A percentile compares a stretch with the other conserved stretches of the same genome.
Evolutionary conservation across 2,329 filamentous ascomycete species (phyloP).

Genomic region (Escovopsis sp.): DNA sequence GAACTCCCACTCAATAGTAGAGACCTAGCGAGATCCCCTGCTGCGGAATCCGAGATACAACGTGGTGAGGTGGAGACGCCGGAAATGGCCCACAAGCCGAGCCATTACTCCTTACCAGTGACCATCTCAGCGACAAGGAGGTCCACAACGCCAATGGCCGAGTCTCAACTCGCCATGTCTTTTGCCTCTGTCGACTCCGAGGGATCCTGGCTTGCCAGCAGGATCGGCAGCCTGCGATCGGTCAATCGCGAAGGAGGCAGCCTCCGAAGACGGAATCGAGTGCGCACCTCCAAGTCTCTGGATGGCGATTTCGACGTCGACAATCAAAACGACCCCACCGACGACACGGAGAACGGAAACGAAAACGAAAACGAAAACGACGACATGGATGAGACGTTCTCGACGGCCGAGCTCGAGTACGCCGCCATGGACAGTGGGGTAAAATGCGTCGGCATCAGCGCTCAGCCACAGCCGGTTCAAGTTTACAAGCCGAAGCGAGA

Average conservation of each 20-base stretch:
- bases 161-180: slow-evolving; percentile 62
- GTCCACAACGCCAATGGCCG: slow-evolving; percentile 29
- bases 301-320: slow-evolving; percentile 46
- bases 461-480: slow-evolving; percentile 43
- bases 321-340: slow-evolving; percentile 16
- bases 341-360: slow-evolving; percentile 22
- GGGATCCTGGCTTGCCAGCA: slow-evolving; percentile 86
- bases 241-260: slow-evolving; percentile 28
- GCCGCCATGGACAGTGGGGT: slow-evolving; percentile 10
- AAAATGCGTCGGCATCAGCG: slow-evolving; percentile 37
- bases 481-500: slow-evolving; percentile 28
- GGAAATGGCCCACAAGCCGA: no score
- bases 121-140: slow-evolving; percentile 12
- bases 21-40: slow-evolving; percentile 39
- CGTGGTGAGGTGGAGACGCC: slow-evolving; percentile 19
- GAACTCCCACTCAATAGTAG: slow-evolving; percentile 63
- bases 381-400: slow-evolving; percentile 38
- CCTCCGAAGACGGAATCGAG: slow-evolving; percentile 15
- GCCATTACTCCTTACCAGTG: slow-evolving; percentile 1
- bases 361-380: slow-evolving; percentile 41
- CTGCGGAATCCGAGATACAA: slow-evolving; percentile 35
- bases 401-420: slow-evolving; percentile 19
- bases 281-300: slow-evolving; percentile 24
- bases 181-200: slow-evolving; percentile 91
- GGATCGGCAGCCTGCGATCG: slow-evolving; percentile 34